Evolutionary conservation across 2,329 filamentous ascomycete species (phyloP).

Genomic region (Didymellaceae sp.): DNA sequence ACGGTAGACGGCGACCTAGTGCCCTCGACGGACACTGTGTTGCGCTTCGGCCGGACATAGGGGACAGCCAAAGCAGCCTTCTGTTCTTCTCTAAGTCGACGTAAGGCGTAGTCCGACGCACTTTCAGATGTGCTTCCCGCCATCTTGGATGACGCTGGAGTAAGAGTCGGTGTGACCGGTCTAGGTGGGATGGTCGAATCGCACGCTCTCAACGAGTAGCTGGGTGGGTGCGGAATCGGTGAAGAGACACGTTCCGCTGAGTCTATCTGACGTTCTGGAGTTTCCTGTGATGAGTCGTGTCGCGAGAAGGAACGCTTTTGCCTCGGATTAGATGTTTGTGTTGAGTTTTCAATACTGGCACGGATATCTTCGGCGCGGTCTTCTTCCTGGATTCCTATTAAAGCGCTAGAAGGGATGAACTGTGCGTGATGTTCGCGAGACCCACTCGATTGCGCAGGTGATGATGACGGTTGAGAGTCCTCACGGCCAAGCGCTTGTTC

Average conservation of each 20-base stretch:
- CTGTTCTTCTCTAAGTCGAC: conserved; percentile 19
- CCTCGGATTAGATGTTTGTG: background rate
- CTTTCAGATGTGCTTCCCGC: conserved; percentile 17
- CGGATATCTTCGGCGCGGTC: conserved; percentile 19
- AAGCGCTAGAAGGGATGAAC: conserved; percentile 20
- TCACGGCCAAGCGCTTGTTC: background rate
- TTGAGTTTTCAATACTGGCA: conserved; percentile 22
- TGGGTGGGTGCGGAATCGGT: conserved; percentile 31
- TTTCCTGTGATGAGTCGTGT: conserved; percentile 44
- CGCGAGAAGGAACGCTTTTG: conserved; percentile 26
- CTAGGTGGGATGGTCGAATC: conserved; percentile 29
- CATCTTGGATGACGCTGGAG: conserved; percentile 25
- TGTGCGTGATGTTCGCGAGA: conserved; percentile 38
- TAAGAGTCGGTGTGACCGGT: conserved; percentile 23
- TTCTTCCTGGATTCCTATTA: conserved; percentile 30
- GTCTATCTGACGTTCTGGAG: conserved; percentile 20
- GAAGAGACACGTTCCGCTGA: conserved; percentile 24
- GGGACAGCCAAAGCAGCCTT: conserved; percentile 4
- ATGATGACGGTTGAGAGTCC: conserved; percentile 2
- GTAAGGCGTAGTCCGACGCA: conserved; percentile 12
- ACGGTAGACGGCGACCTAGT: conserved; percentile 46
- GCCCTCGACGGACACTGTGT: conserved; percentile 23
- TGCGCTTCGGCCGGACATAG: conserved; percentile 6
- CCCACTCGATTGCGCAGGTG: conserved; percentile 4
- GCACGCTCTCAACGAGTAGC: conserved; percentile 27